phyloP scores from a whole-genome alignment of 805 yeast genomes.

The Starmerella riodocensis region DNA sequence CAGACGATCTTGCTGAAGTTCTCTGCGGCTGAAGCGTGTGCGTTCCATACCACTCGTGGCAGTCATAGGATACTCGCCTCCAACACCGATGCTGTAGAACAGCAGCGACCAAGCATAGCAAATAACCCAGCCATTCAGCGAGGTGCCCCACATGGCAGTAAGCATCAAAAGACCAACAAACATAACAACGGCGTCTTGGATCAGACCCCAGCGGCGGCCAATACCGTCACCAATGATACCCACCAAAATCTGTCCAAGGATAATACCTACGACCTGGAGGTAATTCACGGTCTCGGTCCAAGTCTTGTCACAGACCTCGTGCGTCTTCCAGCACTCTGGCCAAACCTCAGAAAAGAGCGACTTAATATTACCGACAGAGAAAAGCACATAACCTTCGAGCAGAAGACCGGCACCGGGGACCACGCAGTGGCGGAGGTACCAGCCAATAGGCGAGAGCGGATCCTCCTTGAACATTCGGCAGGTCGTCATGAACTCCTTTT shows the following conservation, averaged over 20 bases:
- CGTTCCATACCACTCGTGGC: conserved; percentile 52
- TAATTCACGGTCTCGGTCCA: conserved; percentile 29
- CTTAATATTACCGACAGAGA: conserved; percentile 29
- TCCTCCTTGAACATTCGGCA: conserved; percentile 25
- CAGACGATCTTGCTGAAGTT: conserved; percentile 27
- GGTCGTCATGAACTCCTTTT: conserved; percentile 21
- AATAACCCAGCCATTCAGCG: conserved; percentile 47
- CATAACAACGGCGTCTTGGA: conserved; percentile 44
- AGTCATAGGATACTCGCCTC: conserved; percentile 56
- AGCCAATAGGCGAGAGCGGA: conserved; percentile 27
- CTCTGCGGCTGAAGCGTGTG: conserved; percentile 29
- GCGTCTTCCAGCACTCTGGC: conserved; percentile 29
- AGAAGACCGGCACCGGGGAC: conserved; percentile 31
- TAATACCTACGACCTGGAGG: conserved; percentile 36
- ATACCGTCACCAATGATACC: conserved; percentile 46
- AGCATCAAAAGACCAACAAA: conserved; percentile 45
- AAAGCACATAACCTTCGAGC: conserved; percentile 30
- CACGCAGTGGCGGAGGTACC: conserved; percentile 28
- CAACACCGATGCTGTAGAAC: conserved; percentile 40
- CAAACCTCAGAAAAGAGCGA: conserved; percentile 26
- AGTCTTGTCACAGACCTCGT: conserved; percentile 25
- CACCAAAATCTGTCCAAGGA: conserved; percentile 46
- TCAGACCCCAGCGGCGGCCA: conserved; percentile 49
- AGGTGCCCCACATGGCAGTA: conserved; percentile 45
- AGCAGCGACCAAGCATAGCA: conserved; percentile 37